Base-by-base conservation (phyloP, 139 green algal species). In the Chlamydomonas incerta region DNA sequence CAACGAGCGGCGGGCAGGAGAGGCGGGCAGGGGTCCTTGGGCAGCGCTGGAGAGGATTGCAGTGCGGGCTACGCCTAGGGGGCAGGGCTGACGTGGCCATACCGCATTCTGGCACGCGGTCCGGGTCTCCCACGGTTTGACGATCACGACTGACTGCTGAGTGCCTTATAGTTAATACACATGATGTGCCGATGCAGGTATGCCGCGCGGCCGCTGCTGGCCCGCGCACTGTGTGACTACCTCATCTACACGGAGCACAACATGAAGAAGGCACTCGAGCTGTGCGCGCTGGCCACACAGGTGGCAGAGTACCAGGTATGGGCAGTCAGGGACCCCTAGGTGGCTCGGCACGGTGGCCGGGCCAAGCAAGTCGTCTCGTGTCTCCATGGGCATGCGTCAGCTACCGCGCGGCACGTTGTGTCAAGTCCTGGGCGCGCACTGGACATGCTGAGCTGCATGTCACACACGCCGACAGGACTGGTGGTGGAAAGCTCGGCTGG, bases 161-260 rank as follows among this genome's bases (percentile, higher is more conserved):
- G n/a, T n/a, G n/a, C n/a, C n/a, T n/a, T n/a, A n/a, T n/a, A n/a
- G n/a, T n/a, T n/a, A n/a, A n/a, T n/a, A n/a, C n/a, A n/a, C 41
- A 50, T 50, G 6, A 5, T 50, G 6, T 50, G 41, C 41, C 41
- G 6, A 5, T 50, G 41, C 41, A 62, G 55, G 55, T 98, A 97
- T 85, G 92, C 94, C 11, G 71, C 57, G 1, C 80, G 93, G 11
- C 92, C 93, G 2, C 69, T 83, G 33, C 91, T 97, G 26, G 90
- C 95, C 0, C 88, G 91, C 0, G 92, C 87, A 17, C 89, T 98
- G 71, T 94, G 90, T 58, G 94, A 98, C 88, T 98, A 96, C 93
- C 93, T 97, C 77, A 82, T 97, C 20, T 96, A 98, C 84, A 86
- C 94, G 71, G 95, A 98, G 73, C 93, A 95, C 90, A 96, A 98